These are phyloP conservation scores for Phytophthora multivora DNA, from an alignment of 352 stramenopile species.

Conservation along the genomic window DNA sequence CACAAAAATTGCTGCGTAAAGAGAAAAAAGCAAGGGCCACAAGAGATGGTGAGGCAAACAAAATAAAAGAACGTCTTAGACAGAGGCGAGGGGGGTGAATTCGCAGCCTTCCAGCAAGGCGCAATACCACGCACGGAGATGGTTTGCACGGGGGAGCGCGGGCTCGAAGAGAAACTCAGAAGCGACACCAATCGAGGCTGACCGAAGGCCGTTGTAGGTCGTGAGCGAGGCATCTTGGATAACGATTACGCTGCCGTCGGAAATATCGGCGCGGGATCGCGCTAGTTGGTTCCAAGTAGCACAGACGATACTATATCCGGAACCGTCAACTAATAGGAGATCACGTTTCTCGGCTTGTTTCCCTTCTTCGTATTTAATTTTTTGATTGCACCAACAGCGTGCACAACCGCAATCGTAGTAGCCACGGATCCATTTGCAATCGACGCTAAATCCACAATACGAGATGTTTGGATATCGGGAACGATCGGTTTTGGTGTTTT, in stretches of 20 bases:
- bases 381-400: background rate
- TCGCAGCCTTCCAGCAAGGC: background rate
- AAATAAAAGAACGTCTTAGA: too few species aligned
- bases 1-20: background rate
- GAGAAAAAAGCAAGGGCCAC: too few species aligned
- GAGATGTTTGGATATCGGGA: background rate
- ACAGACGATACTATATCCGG: background rate
- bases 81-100: background rate
- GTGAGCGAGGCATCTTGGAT: background rate
- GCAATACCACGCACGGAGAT: background rate
- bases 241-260: background rate
- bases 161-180: background rate
- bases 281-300: constrained; percentile 4
- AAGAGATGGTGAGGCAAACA: too few species aligned
- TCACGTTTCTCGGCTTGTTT: background rate
- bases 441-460: background rate
- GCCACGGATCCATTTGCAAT: background rate
- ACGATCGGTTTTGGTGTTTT: background rate
- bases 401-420: constrained; percentile 1
- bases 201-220: background rate
- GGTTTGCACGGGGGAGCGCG: background rate
- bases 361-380: background rate
- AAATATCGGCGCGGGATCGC: background rate
- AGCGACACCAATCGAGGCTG: background rate
- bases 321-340: background rate